Conservation (phyloP, 768 basidiomycete species). For the Kwoniella dendrophila region DNA sequence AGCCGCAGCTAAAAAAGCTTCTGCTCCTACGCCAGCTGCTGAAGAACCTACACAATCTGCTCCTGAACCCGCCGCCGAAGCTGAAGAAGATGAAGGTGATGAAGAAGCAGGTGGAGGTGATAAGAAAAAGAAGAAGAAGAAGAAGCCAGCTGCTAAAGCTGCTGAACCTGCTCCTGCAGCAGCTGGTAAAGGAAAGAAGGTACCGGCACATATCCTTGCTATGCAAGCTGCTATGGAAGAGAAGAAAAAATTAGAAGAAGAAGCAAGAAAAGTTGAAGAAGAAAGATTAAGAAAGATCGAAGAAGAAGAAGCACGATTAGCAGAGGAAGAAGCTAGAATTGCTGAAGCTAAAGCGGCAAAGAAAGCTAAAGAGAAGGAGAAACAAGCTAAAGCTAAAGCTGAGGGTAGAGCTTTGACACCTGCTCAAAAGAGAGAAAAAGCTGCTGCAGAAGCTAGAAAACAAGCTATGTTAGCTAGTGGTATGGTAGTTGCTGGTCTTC, state of each 20-base stretch:
- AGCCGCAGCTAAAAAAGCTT: slow-evolving; percentile 74
- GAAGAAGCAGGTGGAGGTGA: slow-evolving; percentile 64
- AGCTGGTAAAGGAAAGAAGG: slow-evolving; percentile 62
- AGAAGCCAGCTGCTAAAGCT: slow-evolving; percentile 60
- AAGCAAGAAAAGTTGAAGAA: slow-evolving; percentile 69
- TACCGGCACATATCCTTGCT: slow-evolving; percentile 68
- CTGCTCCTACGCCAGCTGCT: slow-evolving; percentile 51
- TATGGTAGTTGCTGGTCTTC: slow-evolving; percentile 87
- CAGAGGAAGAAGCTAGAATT: slow-evolving; percentile 74
- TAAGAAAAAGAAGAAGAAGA: slow-evolving; percentile 76
- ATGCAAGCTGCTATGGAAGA: slow-evolving; percentile 90
- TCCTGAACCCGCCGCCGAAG: slow-evolving; percentile 58
- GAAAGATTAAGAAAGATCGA: slow-evolving; percentile 78
- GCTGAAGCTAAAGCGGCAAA: slow-evolving; percentile 63
- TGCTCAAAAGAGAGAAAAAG: slow-evolving; percentile 92
- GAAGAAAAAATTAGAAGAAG: slow-evolving; percentile 84
- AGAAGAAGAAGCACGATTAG: slow-evolving; percentile 75
- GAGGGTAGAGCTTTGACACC: slow-evolving; percentile 94
- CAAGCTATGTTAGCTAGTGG: slow-evolving; percentile 84
- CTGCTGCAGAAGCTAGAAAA: slow-evolving; percentile 82
- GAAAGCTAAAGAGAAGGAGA: slow-evolving; percentile 68
- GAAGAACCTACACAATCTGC: slow-evolving; percentile 52
- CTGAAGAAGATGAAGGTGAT: slow-evolving; percentile 70
- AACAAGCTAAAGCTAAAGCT: slow-evolving; percentile 70
- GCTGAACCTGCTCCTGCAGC: slow-evolving; percentile 58